Percentiles rank a stretch among this genome's conserved stretches.
Evolutionary conservation across 768 basidiomycete species (phyloP).

Genomic region (Lactarius tabidus): DNA sequence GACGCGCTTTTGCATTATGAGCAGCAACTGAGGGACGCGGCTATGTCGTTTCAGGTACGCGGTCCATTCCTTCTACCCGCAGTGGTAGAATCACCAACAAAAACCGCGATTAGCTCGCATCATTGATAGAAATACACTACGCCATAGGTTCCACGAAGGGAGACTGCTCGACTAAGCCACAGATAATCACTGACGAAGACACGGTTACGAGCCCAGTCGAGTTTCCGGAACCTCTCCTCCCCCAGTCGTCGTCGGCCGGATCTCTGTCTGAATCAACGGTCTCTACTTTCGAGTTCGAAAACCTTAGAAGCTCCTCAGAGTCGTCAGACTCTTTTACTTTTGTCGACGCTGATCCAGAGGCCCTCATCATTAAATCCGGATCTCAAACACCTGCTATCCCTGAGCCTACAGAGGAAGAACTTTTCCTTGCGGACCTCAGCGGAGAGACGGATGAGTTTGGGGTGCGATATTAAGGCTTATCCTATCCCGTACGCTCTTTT

Average conservation of each 20-base stretch:
- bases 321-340: slow-evolving; percentile 8
- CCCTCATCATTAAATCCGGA: background rate
- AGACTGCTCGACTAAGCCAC: background rate
- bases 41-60: slow-evolving; percentile 25
- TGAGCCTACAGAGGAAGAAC: slow-evolving; percentile 18
- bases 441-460: slow-evolving; percentile 22
- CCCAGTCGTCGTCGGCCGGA: background rate
- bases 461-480: background rate
- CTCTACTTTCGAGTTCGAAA: slow-evolving; percentile 1
- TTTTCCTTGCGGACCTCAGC: slow-evolving; percentile 16
- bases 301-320: background rate
- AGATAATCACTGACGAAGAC: slow-evolving; percentile 5
- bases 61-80: background rate
- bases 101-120: slow-evolving; percentile 20
- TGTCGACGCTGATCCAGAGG: slow-evolving; percentile 1
- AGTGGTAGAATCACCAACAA: background rate
- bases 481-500: background rate
- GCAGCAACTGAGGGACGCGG: slow-evolving; percentile 22
- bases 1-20: slow-evolving; percentile 16
- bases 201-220: slow-evolving; percentile 6
- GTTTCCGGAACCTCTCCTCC: background rate
- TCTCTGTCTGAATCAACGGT: background rate
- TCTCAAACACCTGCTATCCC: background rate
- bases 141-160: slow-evolving; percentile 15
- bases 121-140: slow-evolving; percentile 28